phyloP scores from a whole-genome alignment of 257 asterid species.

The Nicotiana obtusifolia region DNA sequence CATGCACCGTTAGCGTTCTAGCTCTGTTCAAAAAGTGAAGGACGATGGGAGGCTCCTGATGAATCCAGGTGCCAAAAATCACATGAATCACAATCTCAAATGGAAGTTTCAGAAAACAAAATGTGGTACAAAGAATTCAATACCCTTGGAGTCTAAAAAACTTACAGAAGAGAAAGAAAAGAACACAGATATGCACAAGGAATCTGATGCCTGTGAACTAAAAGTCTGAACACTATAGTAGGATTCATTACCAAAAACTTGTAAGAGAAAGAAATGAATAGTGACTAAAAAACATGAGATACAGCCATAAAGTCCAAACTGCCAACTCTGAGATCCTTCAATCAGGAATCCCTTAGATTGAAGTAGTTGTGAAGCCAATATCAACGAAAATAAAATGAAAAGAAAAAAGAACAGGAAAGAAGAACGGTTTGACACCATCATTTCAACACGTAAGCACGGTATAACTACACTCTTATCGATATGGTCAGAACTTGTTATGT shows the following conservation, averaged over 20 bases:
- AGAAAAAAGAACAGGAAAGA: slow-evolving; percentile 1
- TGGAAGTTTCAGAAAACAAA: neutral
- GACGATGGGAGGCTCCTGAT: neutral
- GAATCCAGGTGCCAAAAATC: neutral
- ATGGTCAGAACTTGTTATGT: neutral
- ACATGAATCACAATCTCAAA: neutral
- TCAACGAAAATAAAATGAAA: neutral
- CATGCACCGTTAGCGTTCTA: neutral
- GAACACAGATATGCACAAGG: neutral
- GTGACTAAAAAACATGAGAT: neutral
- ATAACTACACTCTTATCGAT: neutral
- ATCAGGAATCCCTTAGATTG: neutral
- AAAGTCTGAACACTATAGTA: neutral
- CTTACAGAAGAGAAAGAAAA: neutral
- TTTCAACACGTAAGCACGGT: neutral
- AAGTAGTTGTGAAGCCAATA: slow-evolving; percentile 1
- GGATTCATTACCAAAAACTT: neutral
- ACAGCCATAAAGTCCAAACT: neutral
- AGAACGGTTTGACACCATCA: neutral
- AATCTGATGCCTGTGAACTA: neutral
- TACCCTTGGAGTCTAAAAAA: no score
- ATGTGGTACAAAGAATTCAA: neutral
- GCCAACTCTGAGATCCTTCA: slow-evolving; percentile 3
- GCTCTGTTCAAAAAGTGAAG: neutral
- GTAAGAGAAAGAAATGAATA: slow-evolving; percentile 3